Evolutionary conservation across 148 eudicot genomes (phyloP).

Genomic region (Silene latifolia): DNA sequence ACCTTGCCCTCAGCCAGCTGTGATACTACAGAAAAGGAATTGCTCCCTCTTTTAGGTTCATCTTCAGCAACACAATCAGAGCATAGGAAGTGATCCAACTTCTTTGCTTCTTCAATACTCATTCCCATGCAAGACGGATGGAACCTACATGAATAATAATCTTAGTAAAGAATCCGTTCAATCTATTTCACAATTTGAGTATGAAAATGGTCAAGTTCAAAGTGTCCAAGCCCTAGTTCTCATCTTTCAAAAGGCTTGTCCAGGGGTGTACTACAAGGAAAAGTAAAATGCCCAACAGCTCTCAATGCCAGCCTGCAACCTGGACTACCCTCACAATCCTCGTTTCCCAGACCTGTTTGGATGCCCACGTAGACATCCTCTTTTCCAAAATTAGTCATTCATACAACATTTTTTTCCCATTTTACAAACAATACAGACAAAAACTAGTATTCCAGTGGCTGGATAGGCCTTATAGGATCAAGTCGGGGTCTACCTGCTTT

Average conservation of each 20-base stretch:
- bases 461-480: too few species aligned
- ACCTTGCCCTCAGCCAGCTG: constrained; percentile 64
- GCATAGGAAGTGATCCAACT: constrained; percentile 76
- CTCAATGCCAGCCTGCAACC: too few species aligned
- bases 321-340: too few species aligned
- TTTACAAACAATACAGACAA: constrained; percentile 1
- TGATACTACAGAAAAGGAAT: constrained; percentile 48
- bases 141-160: constrained; percentile 49
- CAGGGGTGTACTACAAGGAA: too few species aligned
- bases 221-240: not conserved
- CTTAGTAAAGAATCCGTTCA: not conserved
- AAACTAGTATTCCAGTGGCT: not conserved
- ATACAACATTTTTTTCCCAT: not conserved
- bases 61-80: constrained; percentile 76
- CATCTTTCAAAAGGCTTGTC: not conserved
- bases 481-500: too few species aligned
- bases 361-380: not conserved
- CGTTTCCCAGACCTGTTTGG: too few species aligned
- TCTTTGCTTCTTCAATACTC: constrained; percentile 95
- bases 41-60: constrained; percentile 52
- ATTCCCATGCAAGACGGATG: constrained; percentile 96
- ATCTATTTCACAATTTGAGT: too few species aligned
- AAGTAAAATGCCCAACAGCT: too few species aligned
- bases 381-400: not conserved
- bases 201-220: not conserved